Percentiles rank a stretch among this genome's conserved stretches.
Evolutionary conservation across 768 basidiomycete genomes (phyloP).

Genomic region (Polyporus arcularius): DNA sequence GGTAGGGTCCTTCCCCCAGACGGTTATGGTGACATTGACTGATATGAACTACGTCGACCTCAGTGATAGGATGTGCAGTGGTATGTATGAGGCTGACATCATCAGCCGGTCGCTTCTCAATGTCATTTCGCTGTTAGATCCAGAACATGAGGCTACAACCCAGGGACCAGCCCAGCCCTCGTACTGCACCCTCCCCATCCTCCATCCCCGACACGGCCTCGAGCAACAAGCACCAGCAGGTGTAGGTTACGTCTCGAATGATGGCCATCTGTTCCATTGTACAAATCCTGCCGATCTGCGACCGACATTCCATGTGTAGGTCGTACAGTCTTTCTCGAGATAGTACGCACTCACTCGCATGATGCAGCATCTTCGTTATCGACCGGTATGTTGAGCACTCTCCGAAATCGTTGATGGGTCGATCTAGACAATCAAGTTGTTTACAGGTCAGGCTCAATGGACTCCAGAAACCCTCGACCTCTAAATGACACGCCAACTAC

Average conservation of each 20-base stretch:
- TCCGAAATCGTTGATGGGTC: no score
- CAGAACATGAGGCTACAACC: conserved; percentile 47
- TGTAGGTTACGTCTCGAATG: conserved; percentile 51
- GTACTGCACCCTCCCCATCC: conserved; percentile 54
- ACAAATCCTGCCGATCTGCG: conserved; percentile 52
- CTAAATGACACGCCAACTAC: conserved; percentile 45
- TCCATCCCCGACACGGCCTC: conserved; percentile 43
- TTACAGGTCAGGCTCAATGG: conserved; percentile 61
- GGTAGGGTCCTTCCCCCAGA: no score
- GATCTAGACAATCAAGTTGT: not conserved
- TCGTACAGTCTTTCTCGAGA: no score
- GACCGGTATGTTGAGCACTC: no score
- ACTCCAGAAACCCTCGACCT: conserved; percentile 40
- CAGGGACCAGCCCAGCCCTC: conserved; percentile 47
- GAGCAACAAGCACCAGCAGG: conserved; percentile 29
- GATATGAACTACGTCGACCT: not conserved
- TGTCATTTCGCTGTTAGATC: no score
- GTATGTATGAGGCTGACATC: conserved; percentile 31
- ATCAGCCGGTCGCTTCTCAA: no score
- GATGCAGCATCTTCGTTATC: no score
- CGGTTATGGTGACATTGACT: no score
- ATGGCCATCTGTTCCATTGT: conserved; percentile 58
- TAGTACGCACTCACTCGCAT: no score
- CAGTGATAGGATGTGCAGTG: conserved; percentile 55
- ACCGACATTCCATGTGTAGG: conserved; percentile 62